These are phyloP conservation scores for Salicornia ramosissima DNA, from an alignment of 148 eudicot species.

Conservation along the genomic window DNA sequence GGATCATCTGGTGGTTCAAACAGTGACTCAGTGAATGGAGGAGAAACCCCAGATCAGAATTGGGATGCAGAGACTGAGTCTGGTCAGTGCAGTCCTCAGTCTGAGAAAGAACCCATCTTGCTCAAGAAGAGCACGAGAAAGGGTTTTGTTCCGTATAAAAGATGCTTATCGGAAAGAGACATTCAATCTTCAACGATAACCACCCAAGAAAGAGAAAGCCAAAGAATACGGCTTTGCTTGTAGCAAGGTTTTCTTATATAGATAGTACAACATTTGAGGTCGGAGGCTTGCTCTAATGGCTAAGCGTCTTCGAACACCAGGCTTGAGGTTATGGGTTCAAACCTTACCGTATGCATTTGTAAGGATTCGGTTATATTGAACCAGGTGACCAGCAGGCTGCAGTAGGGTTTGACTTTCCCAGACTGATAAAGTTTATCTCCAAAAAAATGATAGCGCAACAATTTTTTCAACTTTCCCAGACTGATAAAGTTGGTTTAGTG, in stretches of 20 bases:
- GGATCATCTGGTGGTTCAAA: constrained; percentile 44
- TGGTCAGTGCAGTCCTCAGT: constrained; percentile 12
- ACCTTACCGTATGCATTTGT: no score
- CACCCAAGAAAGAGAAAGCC: constrained; percentile 44
- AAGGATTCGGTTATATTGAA: no score
- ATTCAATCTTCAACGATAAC: constrained; percentile 23
- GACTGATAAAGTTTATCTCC: no score
- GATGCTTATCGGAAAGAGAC: constrained; percentile 51
- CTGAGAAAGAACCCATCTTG: constrained; percentile 3
- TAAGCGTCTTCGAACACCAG: no score
- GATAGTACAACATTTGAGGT: no score
- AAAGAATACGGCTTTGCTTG: constrained; percentile 59
- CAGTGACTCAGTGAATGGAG: constrained; percentile 31
- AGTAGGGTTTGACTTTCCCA: no score
- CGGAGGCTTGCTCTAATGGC: no score
- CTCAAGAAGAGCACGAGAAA: constrained; percentile 27
- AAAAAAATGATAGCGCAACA: background rate
- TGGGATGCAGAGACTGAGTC: constrained; percentile 34
- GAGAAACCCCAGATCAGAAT: constrained; percentile 23
- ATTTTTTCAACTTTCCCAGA: constrained; percentile 4
- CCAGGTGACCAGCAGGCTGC: no score
- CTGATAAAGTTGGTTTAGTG: constrained; percentile 12
- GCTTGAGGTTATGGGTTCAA: no score
- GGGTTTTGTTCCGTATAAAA: constrained; percentile 89
- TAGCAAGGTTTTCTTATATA: constrained; percentile 29